A percentile compares a stretch with the other conserved stretches of the same genome.
Evolutionary conservation across 768 basidiomycete genomes (phyloP).

Genomic region (Mycena epipterygia): DNA sequence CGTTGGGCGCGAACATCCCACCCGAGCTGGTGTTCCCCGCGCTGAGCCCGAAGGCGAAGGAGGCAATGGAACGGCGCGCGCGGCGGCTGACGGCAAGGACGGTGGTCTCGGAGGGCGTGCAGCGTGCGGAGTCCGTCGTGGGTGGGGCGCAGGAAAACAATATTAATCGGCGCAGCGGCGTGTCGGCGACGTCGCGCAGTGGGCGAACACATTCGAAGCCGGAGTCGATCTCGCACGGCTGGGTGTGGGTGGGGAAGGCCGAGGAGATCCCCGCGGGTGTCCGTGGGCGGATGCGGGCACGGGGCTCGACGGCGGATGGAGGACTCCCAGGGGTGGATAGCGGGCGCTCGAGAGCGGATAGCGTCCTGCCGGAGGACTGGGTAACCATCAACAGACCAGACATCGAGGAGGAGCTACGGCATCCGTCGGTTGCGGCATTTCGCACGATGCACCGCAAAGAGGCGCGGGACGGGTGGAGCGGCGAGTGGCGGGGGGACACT

Average conservation of each 20-base stretch:
- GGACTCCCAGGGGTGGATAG: no score
- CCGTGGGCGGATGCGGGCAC: not conserved
- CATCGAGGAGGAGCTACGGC: no score
- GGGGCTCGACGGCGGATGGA: not conserved
- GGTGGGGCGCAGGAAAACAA: not conserved
- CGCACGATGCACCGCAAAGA: conserved; percentile 8
- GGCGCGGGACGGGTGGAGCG: conserved; percentile 23
- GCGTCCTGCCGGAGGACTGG: conserved; percentile 13
- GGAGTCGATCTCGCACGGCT: conserved; percentile 20
- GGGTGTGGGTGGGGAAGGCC: conserved; percentile 27
- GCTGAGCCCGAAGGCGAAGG: not conserved
- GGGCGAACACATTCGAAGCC: not conserved
- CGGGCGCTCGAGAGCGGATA: not conserved
- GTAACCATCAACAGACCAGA: not conserved
- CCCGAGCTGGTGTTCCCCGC: conserved; percentile 27
- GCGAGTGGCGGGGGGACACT: conserved; percentile 16
- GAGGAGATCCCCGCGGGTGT: conserved; percentile 19
- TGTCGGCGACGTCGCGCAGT: not conserved
- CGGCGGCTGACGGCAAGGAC: conserved; percentile 11
- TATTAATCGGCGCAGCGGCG: not conserved
- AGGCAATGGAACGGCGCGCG: not conserved
- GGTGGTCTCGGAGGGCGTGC: not conserved
- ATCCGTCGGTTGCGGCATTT: not conserved
- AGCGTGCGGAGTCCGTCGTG: not conserved
- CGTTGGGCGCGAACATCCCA: conserved; percentile 24